phyloP scores from a whole-genome alignment of 768 basidiomycete genomes.

The Mycena amicta region DNA sequence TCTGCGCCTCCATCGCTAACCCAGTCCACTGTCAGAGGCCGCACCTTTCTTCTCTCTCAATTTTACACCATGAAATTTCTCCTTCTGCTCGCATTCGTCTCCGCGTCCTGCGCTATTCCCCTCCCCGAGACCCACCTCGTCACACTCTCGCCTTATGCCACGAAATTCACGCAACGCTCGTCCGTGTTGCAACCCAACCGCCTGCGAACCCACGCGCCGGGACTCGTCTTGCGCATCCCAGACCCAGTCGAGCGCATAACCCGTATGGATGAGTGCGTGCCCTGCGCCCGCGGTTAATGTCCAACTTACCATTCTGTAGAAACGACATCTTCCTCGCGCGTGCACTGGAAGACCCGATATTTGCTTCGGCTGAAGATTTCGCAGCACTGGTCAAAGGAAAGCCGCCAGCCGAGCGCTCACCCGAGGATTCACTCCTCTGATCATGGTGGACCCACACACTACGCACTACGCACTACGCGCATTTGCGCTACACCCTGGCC shows the following conservation, averaged over 20 bases:
- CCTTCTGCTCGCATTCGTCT: slow-evolving; percentile 1
- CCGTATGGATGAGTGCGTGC: slow-evolving; percentile 4
- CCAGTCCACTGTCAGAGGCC: not conserved
- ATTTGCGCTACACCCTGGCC: too few species aligned
- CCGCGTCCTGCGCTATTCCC: slow-evolving; percentile 6
- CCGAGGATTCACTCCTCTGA: not conserved
- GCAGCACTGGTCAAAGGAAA: not conserved
- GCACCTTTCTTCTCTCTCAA: not conserved
- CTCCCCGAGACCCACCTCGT: slow-evolving; percentile 12
- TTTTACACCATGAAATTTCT: slow-evolving; percentile 13
- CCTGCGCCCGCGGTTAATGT: not conserved
- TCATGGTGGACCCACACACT: not conserved
- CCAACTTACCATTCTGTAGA: not conserved
- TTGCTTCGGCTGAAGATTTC: slow-evolving; percentile 12
- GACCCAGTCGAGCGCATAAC: slow-evolving; percentile 1
- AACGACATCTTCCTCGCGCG: slow-evolving; percentile 21
- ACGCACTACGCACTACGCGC: too few species aligned
- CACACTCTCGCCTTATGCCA: slow-evolving; percentile 19
- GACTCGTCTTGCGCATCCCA: slow-evolving; percentile 17
- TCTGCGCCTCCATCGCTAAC: not conserved
- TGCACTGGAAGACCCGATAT: slow-evolving; percentile 16
- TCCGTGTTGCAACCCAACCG: not conserved
- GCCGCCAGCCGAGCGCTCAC: not conserved
- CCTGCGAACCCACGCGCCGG: slow-evolving; percentile 5
- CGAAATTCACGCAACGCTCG: slow-evolving; percentile 11